phyloP scores from a whole-genome alignment of 179 eudicot genomes.

The Nepenthes alata region DNA sequence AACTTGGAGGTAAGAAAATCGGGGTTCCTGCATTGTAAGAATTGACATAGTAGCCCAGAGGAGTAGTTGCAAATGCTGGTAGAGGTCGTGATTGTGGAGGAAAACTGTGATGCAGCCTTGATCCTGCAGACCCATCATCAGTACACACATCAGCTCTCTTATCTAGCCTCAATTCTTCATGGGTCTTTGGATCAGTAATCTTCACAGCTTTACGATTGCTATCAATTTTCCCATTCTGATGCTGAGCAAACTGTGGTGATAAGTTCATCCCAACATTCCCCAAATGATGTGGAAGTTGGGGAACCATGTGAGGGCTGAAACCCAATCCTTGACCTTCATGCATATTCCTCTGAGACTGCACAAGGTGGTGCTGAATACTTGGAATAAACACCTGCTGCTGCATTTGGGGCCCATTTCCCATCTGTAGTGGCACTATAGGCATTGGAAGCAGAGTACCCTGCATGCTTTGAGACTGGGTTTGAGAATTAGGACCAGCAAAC shows the following conservation, averaged over 20 bases:
- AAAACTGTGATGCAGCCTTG: conserved; percentile 32
- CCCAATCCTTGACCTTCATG: conserved; percentile 61
- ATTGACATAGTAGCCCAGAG: conserved; percentile 37
- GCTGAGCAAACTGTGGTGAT: conserved; percentile 50
- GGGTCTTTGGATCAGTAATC: conserved; percentile 90
- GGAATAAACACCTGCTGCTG: conserved; percentile 53
- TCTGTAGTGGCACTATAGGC: conserved; percentile 52
- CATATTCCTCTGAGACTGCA: conserved; percentile 66
- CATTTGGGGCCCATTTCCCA: conserved; percentile 51
- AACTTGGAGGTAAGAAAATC: conserved; percentile 21
- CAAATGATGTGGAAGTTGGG: conserved; percentile 45
- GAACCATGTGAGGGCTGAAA: conserved; percentile 46
- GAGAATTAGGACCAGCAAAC: conserved; percentile 56
- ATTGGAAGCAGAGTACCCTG: conserved; percentile 37
- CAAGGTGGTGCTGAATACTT: conserved; percentile 44
- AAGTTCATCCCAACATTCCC: conserved; percentile 49
- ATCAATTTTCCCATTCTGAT: conserved; percentile 11
- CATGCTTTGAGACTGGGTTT: conserved; percentile 54
- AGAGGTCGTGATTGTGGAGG: conserved; percentile 40
- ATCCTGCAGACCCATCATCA: conserved; percentile 32
- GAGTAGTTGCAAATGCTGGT: conserved; percentile 30
- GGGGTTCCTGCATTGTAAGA: conserved; percentile 25
- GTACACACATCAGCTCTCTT: conserved; percentile 13
- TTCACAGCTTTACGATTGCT: conserved; percentile 56
- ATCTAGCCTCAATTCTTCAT: conserved; percentile 72